Evolutionary conservation across 768 basidiomycete genomes (phyloP).

Genomic region (Russula ochroleuca): DNA sequence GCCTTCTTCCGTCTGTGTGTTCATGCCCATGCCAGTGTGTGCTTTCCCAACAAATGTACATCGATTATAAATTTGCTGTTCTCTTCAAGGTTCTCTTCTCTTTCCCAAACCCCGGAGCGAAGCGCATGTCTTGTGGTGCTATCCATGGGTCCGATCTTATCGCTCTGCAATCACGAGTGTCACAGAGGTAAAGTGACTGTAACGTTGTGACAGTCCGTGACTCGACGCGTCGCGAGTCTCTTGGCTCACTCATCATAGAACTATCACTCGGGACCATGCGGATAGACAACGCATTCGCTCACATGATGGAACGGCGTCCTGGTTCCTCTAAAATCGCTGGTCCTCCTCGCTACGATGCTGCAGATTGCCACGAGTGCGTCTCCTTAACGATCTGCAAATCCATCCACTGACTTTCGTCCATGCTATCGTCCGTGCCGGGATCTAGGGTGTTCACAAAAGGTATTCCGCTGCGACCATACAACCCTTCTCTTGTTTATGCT

Average conservation of each 20-base stretch:
- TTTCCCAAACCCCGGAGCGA: no score
- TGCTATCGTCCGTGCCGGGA: not conserved
- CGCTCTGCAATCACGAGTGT: not conserved
- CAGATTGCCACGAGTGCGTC: slow-evolving; percentile 18
- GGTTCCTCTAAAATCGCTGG: not conserved
- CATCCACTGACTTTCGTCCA: not conserved
- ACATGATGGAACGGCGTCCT: slow-evolving; percentile 2
- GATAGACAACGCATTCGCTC: slow-evolving; percentile 15
- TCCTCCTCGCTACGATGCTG: not conserved
- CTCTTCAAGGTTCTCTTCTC: no score
- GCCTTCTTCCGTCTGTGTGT: no score
- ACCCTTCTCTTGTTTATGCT: not conserved
- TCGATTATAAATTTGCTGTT: no score
- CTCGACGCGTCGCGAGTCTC: slow-evolving; percentile 4
- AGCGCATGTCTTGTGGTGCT: no score
- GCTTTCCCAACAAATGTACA: no score
- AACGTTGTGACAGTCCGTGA: not conserved
- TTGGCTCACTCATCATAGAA: not conserved
- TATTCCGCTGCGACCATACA: not conserved
- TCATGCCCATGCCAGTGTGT: no score
- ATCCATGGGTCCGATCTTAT: no score
- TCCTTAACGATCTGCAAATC: not conserved
- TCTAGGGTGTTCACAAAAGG: slow-evolving; percentile 20
- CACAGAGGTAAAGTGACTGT: no score
- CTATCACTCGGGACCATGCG: not conserved